Evolutionary conservation across 176 grass and related monocot genomes (phyloP).

Genomic region (Tuctoria greenei): DNA sequence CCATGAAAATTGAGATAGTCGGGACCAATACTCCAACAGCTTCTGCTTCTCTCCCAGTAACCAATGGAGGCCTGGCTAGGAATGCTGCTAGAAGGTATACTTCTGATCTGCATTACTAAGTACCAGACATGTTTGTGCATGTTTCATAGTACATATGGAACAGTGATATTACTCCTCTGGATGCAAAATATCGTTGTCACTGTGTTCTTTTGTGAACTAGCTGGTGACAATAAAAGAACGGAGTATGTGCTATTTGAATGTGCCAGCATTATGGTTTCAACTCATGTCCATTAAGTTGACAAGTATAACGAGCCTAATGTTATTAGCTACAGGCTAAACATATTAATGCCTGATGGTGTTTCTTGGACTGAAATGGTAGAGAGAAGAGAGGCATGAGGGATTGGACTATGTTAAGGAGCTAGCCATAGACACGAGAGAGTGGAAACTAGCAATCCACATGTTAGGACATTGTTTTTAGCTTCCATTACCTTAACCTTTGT

Average conservation of each 20-base stretch:
- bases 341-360: neutral
- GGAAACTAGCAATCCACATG: no score
- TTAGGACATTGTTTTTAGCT: no score
- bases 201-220: no score
- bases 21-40: slow-evolving; percentile 71
- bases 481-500: no score
- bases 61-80: slow-evolving; percentile 44
- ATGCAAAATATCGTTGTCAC: no score
- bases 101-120: neutral
- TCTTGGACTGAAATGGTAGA: no score
- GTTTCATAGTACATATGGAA: neutral
- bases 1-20: slow-evolving; percentile 93
- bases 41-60: slow-evolving; percentile 41
- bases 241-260: neutral
- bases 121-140: neutral
- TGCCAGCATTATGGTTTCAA: neutral
- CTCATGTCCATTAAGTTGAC: neutral
- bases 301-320: neutral
- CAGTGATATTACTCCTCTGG: neutral
- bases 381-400: no score
- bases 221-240: no score
- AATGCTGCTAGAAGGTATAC: slow-evolving; percentile 62
- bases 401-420: no score
- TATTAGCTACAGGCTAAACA: no score
- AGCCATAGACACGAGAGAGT: no score